Evolutionary conservation across 2,329 filamentous ascomycete genomes (phyloP).

Genomic region (Xylaria sp.): DNA sequence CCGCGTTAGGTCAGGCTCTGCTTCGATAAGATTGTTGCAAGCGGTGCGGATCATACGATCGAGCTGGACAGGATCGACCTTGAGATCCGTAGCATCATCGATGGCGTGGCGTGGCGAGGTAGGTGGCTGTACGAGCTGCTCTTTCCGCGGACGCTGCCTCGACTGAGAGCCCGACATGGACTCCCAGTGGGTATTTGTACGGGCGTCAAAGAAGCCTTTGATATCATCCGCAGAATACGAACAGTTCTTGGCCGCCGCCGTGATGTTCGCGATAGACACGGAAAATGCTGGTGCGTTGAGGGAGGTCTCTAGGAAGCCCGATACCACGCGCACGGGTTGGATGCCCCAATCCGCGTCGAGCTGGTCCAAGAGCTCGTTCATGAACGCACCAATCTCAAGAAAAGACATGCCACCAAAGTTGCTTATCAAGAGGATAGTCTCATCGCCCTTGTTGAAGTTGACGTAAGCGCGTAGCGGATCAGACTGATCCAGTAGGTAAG

Average conservation of each 20-base stretch:
- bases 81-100: constrained; percentile 49
- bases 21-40: constrained; percentile 58
- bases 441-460: constrained; percentile 52
- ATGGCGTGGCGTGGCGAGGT: constrained; percentile 44
- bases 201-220: constrained; percentile 67
- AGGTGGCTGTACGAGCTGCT: constrained; percentile 51
- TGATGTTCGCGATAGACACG: constrained; percentile 67
- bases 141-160: constrained; percentile 43
- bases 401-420: constrained; percentile 66
- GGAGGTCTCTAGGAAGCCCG: constrained; percentile 72
- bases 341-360: constrained; percentile 54
- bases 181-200: constrained; percentile 64
- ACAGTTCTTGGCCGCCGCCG: constrained; percentile 52
- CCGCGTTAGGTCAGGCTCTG: constrained; percentile 66
- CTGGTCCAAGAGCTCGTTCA: constrained; percentile 59
- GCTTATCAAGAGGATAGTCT: constrained; percentile 60
- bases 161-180: constrained; percentile 55
- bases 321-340: constrained; percentile 59
- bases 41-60: constrained; percentile 61
- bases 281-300: constrained; percentile 75
- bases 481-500: constrained; percentile 62
- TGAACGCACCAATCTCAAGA: constrained; percentile 61
- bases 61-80: constrained; percentile 57
- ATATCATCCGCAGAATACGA: constrained; percentile 58
- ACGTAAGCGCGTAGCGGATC: constrained; percentile 58